Percentiles rank a stretch among this genome's conserved stretches.
Conservation (phyloP, 805 yeast species). For the Lachancea mirantina region DNA sequence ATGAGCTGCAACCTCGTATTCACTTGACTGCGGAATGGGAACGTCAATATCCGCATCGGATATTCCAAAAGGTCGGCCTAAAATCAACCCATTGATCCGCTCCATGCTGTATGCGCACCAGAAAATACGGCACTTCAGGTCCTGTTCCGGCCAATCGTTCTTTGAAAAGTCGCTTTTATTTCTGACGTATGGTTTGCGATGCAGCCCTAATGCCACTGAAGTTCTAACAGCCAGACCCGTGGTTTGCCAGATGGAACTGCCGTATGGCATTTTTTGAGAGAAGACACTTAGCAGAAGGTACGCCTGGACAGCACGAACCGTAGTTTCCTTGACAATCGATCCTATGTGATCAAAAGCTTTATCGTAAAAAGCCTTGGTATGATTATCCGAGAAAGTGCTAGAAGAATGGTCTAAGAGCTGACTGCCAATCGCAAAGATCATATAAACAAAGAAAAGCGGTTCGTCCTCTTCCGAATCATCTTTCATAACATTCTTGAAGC, state of each 20-base stretch:
- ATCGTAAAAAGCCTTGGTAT: conserved; percentile 26
- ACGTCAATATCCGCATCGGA: conserved; percentile 32
- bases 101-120: conserved; percentile 35
- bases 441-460: conserved; percentile 25
- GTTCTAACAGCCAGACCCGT: conserved; percentile 17
- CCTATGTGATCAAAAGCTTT: conserved; percentile 27
- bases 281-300: conserved; percentile 23
- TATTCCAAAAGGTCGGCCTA: conserved; percentile 34
- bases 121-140: conserved; percentile 27
- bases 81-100: conserved; percentile 29
- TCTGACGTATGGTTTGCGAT: conserved; percentile 23
- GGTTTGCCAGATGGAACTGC: conserved; percentile 19
- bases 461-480: conserved; percentile 13
- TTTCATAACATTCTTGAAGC: conserved; percentile 18
- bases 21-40: conserved; percentile 23
- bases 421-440: conserved; percentile 30
- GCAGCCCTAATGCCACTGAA: conserved; percentile 29
- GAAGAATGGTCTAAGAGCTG: conserved; percentile 16
- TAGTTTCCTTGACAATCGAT: conserved; percentile 19
- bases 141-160: conserved; percentile 3
- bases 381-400: conserved; percentile 8
- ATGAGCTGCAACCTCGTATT: conserved; percentile 24
- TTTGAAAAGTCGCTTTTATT: conserved; percentile 7
- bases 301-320: conserved; percentile 29
- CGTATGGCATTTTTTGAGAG: conserved; percentile 33